phyloP scores from a whole-genome alignment of 441 rosid species.

The Gossypium aridum region DNA sequence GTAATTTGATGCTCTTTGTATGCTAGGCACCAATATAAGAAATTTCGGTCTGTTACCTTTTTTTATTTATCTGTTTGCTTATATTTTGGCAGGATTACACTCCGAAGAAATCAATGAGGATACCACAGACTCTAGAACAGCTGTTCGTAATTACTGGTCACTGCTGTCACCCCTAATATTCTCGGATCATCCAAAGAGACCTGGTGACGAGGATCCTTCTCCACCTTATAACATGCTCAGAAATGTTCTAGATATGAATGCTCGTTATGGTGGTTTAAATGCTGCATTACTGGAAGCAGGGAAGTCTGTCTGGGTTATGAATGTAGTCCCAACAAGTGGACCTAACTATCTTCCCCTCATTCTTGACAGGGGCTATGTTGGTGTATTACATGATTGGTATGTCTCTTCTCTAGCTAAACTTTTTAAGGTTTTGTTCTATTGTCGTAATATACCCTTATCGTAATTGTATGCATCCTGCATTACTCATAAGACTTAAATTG shows the following conservation, averaged over 20 bases:
- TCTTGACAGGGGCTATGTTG: slow-evolving; percentile 90
- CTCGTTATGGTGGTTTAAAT: slow-evolving; percentile 86
- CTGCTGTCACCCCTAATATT: slow-evolving; percentile 92
- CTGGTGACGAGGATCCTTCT: slow-evolving; percentile 95
- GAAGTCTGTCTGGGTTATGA: slow-evolving; percentile 97
- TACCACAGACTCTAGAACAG: slow-evolving; percentile 47
- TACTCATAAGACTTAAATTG: background rate
- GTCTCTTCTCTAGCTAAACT: slow-evolving; percentile 5
- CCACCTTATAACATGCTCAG: slow-evolving; percentile 97
- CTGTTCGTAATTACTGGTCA: slow-evolving; percentile 82
- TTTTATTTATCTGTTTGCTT: slow-evolving; percentile 1
- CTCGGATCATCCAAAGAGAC: slow-evolving; percentile 99
- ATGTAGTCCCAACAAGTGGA: slow-evolving; percentile 80
- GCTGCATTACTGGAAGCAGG: slow-evolving; percentile 72
- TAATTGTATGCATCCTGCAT: no score
- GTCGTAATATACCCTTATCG: background rate
- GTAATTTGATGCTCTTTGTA: slow-evolving; percentile 26
- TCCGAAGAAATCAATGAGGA: slow-evolving; percentile 67
- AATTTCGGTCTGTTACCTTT: background rate
- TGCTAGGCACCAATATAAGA: background rate
- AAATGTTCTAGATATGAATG: slow-evolving; percentile 95
- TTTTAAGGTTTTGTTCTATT: background rate
- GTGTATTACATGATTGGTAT: slow-evolving; percentile 92
- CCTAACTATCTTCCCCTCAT: slow-evolving; percentile 80
- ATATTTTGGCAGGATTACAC: slow-evolving; percentile 50